Evolutionary conservation across 192 early-diverging fungal species (phyloP).

Genomic region (Coemansia sp.): DNA sequence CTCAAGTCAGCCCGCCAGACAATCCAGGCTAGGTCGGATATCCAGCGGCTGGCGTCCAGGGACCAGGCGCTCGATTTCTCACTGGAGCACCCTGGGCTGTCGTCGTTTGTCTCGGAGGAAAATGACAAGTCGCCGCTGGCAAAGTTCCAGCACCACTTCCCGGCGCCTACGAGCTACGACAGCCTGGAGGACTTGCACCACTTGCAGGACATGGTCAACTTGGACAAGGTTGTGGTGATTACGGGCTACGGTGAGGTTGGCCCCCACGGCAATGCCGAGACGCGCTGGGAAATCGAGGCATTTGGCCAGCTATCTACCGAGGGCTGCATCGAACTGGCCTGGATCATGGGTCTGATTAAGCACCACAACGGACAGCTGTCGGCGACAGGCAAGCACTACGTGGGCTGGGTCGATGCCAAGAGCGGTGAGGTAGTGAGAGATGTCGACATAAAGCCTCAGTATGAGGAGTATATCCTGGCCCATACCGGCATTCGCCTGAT

Average conservation of each 20-base stretch:
- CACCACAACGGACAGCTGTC: constrained; percentile 57
- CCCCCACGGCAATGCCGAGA: constrained; percentile 82
- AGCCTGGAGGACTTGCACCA: constrained; percentile 60
- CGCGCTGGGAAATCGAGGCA: constrained; percentile 95
- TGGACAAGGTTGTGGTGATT: constrained; percentile 85
- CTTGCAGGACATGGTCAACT: constrained; percentile 71
- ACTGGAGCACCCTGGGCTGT: not conserved
- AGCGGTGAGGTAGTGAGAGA: constrained; percentile 79
- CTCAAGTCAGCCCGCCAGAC: not conserved
- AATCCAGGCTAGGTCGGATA: not conserved
- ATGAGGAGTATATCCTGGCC: constrained; percentile 79
- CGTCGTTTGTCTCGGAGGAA: not conserved
- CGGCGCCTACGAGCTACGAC: constrained; percentile 59
- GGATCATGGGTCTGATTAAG: constrained; percentile 94
- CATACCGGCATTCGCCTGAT: constrained; percentile 56
- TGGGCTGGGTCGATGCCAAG: constrained; percentile 85
- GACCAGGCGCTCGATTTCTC: not conserved
- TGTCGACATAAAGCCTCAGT: constrained; percentile 79
- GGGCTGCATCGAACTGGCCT: constrained; percentile 91
- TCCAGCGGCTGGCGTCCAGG: not conserved
- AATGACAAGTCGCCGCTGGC: constrained; percentile 65
- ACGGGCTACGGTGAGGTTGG: constrained; percentile 90
- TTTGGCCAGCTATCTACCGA: constrained; percentile 50
- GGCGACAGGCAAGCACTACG: constrained; percentile 2
- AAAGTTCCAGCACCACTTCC: constrained; percentile 86